Conservation (phyloP, 2,329 filamentous ascomycete genomes). For the Arthrobotrys sphaeroides region DNA sequence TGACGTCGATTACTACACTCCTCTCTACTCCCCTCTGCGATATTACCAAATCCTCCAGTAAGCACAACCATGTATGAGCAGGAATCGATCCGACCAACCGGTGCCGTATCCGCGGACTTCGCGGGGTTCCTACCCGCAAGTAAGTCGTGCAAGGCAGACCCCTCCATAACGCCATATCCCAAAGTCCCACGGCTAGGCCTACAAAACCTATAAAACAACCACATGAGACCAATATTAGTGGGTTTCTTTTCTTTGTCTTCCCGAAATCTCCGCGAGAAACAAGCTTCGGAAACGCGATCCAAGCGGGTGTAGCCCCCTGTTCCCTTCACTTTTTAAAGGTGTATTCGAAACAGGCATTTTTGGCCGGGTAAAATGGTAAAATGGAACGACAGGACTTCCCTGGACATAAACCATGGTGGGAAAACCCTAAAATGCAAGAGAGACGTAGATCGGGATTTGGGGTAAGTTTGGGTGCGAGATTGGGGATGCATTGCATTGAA, state of each 20-base stretch:
- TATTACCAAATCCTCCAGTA: too few relatives aligned
- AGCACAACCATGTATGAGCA: too few relatives aligned
- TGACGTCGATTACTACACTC: too few relatives aligned
- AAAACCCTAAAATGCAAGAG: conserved; percentile 1
- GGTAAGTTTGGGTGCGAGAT: conserved; percentile 10
- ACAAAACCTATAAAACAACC: not conserved
- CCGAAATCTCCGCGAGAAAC: conserved; percentile 42
- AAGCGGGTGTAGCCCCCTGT: conserved; percentile 9
- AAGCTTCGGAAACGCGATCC: conserved; percentile 47
- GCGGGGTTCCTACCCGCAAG: conserved; percentile 24
- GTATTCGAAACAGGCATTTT: not conserved
- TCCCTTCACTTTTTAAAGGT: conserved; percentile 1
- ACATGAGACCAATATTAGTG: too few relatives aligned
- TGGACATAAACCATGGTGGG: too few relatives aligned
- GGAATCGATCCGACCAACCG: too few relatives aligned
- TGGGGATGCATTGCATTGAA: too few relatives aligned
- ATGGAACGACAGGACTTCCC: too few relatives aligned
- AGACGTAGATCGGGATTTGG: not conserved
- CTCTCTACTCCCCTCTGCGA: too few relatives aligned
- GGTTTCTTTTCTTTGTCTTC: too few relatives aligned
- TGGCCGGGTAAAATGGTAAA: conserved; percentile 12
- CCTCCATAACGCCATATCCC: not conserved
- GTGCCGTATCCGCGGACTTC: conserved; percentile 14
- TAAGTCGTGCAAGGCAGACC: not conserved
- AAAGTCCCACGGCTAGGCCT: not conserved